These are phyloP conservation scores for Phytophthora vignae DNA, from an alignment of 352 stramenopile genomes.

Conservation along the genomic window DNA sequence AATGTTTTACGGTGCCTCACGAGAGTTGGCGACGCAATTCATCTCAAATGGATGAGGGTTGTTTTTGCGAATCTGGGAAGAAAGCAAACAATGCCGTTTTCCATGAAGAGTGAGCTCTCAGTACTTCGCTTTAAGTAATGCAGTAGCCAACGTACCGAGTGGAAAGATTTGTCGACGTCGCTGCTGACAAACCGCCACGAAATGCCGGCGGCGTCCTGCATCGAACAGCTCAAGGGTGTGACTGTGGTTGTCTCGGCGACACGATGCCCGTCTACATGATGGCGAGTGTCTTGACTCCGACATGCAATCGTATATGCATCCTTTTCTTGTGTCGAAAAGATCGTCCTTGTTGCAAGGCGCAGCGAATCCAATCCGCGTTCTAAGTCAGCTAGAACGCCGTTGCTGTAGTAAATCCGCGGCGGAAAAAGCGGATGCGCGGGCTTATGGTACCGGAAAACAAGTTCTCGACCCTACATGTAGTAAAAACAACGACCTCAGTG, in stretches of 20 bases:
- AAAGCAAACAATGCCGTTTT: background rate
- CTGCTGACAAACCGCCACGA: conserved; percentile 20
- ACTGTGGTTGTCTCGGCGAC: conserved; percentile 22
- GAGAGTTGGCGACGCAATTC: conserved; percentile 23
- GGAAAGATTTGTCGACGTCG: conserved; percentile 16
- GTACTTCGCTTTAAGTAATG: background rate
- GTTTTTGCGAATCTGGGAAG: conserved; percentile 6
- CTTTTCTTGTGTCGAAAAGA: background rate
- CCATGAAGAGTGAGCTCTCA: background rate
- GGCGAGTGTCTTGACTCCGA: conserved; percentile 4
- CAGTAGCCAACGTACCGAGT: conserved; percentile 18
- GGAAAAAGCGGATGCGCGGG: background rate
- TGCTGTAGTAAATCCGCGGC: conserved; percentile 3
- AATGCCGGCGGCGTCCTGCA: conserved; percentile 17
- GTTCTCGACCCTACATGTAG: conserved; percentile 6
- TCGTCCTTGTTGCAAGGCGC: background rate
- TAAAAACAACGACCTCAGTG: background rate
- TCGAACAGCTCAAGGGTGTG: conserved; percentile 21
- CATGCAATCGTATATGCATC: background rate
- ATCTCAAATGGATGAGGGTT: conserved; percentile 22
- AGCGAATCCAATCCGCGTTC: conserved; percentile 9
- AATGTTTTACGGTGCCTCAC: conserved; percentile 7
- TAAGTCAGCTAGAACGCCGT: conserved; percentile 8
- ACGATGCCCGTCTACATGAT: background rate
- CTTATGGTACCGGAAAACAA: conserved; percentile 4